These are phyloP conservation scores for Tetrahymena elliotti DNA, from an alignment of 73 alveolate species.

Conservation along the genomic window DNA sequence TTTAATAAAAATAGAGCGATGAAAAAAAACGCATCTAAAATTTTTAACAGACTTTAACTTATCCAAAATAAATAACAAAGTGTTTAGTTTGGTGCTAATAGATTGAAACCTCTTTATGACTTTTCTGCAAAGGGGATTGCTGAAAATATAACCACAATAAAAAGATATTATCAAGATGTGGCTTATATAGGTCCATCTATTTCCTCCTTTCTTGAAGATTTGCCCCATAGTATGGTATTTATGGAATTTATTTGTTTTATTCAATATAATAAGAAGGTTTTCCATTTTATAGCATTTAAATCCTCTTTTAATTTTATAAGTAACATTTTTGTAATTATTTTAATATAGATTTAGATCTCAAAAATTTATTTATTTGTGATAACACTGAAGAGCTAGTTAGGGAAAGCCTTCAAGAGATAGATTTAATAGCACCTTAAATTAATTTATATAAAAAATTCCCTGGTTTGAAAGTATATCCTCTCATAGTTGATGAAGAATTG, in stretches of 20 bases:
- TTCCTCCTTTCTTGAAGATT: neutral
- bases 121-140: neutral
- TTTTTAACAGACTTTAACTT: neutral
- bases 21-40: neutral
- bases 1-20: neutral
- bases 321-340: neutral
- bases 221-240: neutral
- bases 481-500: constrained; percentile 30
- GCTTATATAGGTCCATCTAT: neutral
- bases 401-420: neutral
- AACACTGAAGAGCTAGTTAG: neutral
- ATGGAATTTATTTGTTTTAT: neutral
- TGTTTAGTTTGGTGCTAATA: neutral
- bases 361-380: neutral
- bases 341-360: neutral
- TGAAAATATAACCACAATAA: neutral
- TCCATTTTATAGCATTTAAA: too few species aligned
- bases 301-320: neutral
- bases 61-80: neutral
- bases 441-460: neutral
- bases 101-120: neutral
- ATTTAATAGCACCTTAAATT: neutral
- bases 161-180: neutral
- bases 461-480: neutral
- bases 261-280: neutral